Percentiles rank a stretch among this genome's conserved stretches.
phyloP scores from a whole-genome alignment of 179 eudicot species.

The Silene coronaria region DNA sequence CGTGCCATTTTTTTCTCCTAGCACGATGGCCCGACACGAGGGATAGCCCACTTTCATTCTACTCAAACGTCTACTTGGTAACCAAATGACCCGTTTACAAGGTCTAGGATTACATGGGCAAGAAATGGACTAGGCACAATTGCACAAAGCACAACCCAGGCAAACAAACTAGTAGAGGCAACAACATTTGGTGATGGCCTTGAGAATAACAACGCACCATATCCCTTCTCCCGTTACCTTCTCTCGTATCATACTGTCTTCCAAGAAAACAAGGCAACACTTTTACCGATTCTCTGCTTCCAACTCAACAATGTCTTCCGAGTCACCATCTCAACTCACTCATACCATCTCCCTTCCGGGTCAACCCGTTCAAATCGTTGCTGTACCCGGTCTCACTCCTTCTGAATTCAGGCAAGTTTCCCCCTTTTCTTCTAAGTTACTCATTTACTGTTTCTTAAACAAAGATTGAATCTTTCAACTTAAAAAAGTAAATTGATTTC shows the following conservation, averaged over 20 bases:
- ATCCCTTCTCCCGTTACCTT: neutral
- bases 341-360: conserved; percentile 49
- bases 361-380: conserved; percentile 51
- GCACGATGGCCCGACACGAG: too few relatives aligned
- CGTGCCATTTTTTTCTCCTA: too few relatives aligned
- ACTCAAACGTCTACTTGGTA: too few relatives aligned
- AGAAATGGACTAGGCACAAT: too few relatives aligned
- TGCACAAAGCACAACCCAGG: too few relatives aligned
- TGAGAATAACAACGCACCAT: conserved; percentile 10
- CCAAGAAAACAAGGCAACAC: neutral
- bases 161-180: too few relatives aligned
- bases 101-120: too few relatives aligned
- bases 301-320: conserved; percentile 25
- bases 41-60: too few relatives aligned
- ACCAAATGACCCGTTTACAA: too few relatives aligned
- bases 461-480: neutral
- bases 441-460: neutral
- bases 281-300: conserved; percentile 5
- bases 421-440: neutral
- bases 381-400: conserved; percentile 68
- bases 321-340: conserved; percentile 40
- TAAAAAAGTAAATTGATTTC: too few relatives aligned
- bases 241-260: neutral
- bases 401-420: conserved; percentile 60
- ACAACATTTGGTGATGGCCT: conserved; percentile 17